Evolutionary conservation across 352 stramenopile genomes (phyloP).

Genomic region (Globisporangium acanthophoron): DNA sequence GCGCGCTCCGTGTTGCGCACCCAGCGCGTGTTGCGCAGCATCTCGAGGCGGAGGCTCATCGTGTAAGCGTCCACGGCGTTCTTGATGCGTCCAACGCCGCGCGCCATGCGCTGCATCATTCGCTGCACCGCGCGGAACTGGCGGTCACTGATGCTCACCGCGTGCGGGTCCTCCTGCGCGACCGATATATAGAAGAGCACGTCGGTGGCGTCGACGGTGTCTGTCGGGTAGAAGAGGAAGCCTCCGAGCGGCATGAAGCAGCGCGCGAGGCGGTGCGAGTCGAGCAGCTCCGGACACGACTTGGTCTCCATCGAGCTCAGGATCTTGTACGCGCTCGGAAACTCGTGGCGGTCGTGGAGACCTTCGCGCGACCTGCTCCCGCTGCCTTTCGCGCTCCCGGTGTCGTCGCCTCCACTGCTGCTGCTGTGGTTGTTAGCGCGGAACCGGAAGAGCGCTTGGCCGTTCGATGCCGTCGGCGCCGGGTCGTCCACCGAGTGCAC

Average conservation of each 20-base stretch:
- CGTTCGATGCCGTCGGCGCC: conserved; percentile 14
- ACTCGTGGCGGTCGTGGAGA: conserved; percentile 15
- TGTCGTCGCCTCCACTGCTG: conserved; percentile 15
- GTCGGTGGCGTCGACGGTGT: conserved; percentile 49
- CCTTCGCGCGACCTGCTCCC: conserved; percentile 11
- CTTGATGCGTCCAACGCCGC: conserved; percentile 37
- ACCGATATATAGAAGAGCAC: conserved; percentile 79
- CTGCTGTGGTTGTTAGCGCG: conserved; percentile 32
- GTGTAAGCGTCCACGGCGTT: conserved; percentile 61
- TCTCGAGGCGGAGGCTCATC: conserved; percentile 56
- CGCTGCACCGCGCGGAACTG: conserved; percentile 59
- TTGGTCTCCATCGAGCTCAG: conserved; percentile 60
- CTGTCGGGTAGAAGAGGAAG: conserved; percentile 64
- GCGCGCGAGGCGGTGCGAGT: conserved; percentile 57
- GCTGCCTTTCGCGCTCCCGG: neutral
- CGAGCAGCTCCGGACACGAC: conserved; percentile 55
- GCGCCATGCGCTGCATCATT: conserved; percentile 52
- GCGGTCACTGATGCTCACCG: conserved; percentile 32
- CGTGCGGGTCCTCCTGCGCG: conserved; percentile 13
- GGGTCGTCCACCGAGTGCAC: conserved; percentile 50
- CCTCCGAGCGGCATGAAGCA: conserved; percentile 54
- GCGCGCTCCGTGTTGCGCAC: conserved; percentile 44
- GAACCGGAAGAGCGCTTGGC: conserved; percentile 10
- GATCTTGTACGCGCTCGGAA: conserved; percentile 67
- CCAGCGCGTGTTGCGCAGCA: conserved; percentile 42